Conservation (phyloP, 108 stramenopile genomes). For the Pseudonitzschia delicatissima region DNA sequence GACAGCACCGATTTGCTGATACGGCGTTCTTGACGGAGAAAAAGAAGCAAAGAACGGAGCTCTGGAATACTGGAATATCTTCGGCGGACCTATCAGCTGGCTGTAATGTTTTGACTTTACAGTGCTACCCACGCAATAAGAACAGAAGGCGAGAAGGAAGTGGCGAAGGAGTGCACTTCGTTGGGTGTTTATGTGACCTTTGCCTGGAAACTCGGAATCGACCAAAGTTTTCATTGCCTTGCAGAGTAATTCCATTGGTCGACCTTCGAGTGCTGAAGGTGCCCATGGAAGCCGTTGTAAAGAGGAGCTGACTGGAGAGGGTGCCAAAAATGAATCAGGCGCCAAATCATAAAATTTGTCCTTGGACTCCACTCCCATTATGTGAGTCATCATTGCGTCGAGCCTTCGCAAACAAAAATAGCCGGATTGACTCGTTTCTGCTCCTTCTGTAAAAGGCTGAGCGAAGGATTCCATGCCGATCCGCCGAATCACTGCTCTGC, state of each 20-base stretch:
- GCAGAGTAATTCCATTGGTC: constrained; percentile 32
- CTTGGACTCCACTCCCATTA: constrained; percentile 16
- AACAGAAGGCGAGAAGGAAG: constrained; percentile 26
- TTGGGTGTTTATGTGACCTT: neutral
- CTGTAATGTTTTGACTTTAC: neutral
- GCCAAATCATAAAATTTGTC: constrained; percentile 1
- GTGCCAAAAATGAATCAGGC: neutral
- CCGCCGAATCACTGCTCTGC: constrained; percentile 43
- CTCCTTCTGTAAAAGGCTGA: constrained; percentile 18
- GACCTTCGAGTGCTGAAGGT: constrained; percentile 15
- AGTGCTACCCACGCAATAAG: constrained; percentile 28
- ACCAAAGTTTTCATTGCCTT: constrained; percentile 6
- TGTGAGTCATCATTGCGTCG: constrained; percentile 40
- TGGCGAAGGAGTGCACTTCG: constrained; percentile 17
- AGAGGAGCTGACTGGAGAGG: neutral
- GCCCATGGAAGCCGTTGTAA: constrained; percentile 31
- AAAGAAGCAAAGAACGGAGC: constrained; percentile 24
- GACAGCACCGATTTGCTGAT: neutral
- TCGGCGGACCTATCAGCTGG: constrained; percentile 18
- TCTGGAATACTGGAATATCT: constrained; percentile 6
- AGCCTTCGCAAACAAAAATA: constrained; percentile 39
- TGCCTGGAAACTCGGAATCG: neutral
- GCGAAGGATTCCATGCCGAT: constrained; percentile 39
- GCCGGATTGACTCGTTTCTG: neutral
- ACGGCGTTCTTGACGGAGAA: no score